These are phyloP conservation scores for Drechslerella stenobrocha DNA, from an alignment of 2,329 filamentous ascomycete species.

Conservation along the genomic window DNA sequence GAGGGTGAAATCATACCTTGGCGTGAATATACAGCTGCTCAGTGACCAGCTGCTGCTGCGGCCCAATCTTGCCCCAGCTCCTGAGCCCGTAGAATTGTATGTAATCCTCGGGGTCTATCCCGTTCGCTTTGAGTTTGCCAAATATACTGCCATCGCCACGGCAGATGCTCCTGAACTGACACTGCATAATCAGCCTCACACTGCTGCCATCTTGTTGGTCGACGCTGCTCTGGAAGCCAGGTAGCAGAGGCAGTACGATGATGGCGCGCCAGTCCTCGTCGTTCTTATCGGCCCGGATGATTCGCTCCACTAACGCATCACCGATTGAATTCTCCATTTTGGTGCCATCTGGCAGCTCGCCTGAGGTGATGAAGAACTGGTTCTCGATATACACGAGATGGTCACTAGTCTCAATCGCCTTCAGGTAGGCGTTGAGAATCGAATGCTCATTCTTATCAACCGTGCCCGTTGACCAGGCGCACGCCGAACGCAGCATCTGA, in stretches of 20 bases:
- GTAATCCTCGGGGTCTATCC: conserved; percentile 91
- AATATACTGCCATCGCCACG: conserved; percentile 91
- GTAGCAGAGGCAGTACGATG: conserved; percentile 90
- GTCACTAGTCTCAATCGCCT: conserved; percentile 90
- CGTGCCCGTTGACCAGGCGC: conserved; percentile 87
- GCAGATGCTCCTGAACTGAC: conserved; percentile 94
- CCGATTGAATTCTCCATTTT: conserved; percentile 92
- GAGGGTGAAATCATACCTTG: conserved; percentile 60
- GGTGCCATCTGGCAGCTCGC: conserved; percentile 75
- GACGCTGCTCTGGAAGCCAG: conserved; percentile 97
- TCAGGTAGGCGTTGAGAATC: conserved; percentile 93
- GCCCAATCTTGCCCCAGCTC: conserved; percentile 87
- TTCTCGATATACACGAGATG: conserved; percentile 99
- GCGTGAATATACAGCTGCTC: conserved; percentile 98
- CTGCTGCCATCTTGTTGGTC: conserved; percentile 92
- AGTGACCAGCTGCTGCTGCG: conserved; percentile 79
- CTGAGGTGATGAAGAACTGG: conserved; percentile 96
- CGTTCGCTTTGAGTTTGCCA: conserved; percentile 73
- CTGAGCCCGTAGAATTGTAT: conserved; percentile 92
- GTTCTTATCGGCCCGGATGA: conserved; percentile 78
- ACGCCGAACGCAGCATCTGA: conserved; percentile 88
- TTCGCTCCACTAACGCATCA: conserved; percentile 89
- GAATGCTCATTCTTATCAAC: conserved; percentile 82
- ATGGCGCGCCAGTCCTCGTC: conserved; percentile 87
- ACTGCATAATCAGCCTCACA: conserved; percentile 93